Percentiles rank a stretch among this genome's conserved stretches.
Conservation (phyloP, 352 stramenopile species). For the Blastocystis sp. region DNA sequence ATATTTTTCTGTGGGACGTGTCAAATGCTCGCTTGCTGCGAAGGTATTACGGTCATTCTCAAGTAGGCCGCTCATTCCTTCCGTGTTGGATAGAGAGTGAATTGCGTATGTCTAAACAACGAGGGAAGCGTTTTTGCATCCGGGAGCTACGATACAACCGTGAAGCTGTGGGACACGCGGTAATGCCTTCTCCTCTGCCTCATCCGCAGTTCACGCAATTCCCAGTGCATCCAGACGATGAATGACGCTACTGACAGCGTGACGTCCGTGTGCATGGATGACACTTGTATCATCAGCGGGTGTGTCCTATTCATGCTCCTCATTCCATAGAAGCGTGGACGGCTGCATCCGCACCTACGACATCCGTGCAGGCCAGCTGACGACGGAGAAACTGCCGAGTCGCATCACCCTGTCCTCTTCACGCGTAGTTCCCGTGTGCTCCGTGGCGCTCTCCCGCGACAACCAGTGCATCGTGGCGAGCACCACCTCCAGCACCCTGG, state of each 20-base stretch:
- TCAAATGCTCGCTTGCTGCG: constrained; percentile 39
- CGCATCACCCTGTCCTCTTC: background rate
- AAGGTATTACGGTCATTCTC: constrained; percentile 64
- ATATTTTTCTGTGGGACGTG: constrained; percentile 65
- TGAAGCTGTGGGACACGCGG: constrained; percentile 50
- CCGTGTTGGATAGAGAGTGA: constrained; percentile 14
- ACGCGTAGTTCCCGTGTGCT: constrained; percentile 47
- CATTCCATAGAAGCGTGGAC: constrained; percentile 47
- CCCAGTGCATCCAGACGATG: constrained; percentile 56
- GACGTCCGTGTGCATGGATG: constrained; percentile 12
- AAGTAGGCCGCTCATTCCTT: background rate
- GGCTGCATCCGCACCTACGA: constrained; percentile 54
- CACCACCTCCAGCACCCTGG: constrained; percentile 23
- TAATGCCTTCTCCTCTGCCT: background rate
- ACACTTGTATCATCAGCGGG: constrained; percentile 31
- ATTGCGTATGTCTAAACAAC: constrained; percentile 33
- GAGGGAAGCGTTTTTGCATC: constrained; percentile 57
- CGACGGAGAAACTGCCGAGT: constrained; percentile 21
- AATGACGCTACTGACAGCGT: constrained; percentile 45
- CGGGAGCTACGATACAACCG: constrained; percentile 65
- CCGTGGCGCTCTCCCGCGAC: constrained; percentile 48
- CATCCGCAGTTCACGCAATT: constrained; percentile 18
- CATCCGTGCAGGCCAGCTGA: constrained; percentile 46
- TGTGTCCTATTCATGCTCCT: background rate
- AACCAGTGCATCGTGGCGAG: constrained; percentile 50